Base-by-base conservation (phyloP, 2,329 filamentous ascomycete species). In the Cladophialophora carrionii region DNA sequence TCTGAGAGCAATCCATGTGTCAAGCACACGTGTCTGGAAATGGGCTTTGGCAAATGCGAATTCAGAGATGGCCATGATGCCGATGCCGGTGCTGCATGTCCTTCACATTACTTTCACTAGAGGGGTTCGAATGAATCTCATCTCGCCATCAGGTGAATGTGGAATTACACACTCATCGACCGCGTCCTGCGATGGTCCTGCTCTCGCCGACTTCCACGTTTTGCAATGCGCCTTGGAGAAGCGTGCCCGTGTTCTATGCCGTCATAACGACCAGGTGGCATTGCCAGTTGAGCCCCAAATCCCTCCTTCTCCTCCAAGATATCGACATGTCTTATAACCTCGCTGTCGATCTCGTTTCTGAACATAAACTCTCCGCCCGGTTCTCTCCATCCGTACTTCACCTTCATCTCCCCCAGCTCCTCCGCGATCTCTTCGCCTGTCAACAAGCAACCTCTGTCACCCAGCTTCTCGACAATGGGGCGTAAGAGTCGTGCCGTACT, bases 381-480 rank as follows among this genome's bases (percentile, higher is more conserved):
- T 22, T 66, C 68, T 43, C 63, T 61, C 61, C 64, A 70, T 20
- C 71, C 71, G 58, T 72, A 72, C 32, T 65, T 66, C 32, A 72
- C 66, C 34, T 57, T 69, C 41, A 67, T 41, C 32, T 68, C 59
- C 4, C 54, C 62, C n/a, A 72, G 52, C 29, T 65, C 60, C 34
- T 69, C 57, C 6, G 66, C 67, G 34, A 72, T 71, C 52, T 72
- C 70, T 26, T 68, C 52, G 8, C 70, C 69, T 3, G 62, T 69
- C 26, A 72, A 53, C 62, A 71, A 41, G 61, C 70, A 71, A 4
- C 70, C 71, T 31, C 65, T 61, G 12, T 65, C 53, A 14, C 65
- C 71, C 34, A 72, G 57, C 26, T 66, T 68, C 26, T 70, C 70
- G 24, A 72, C 70, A 20, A 72, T 55, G 10, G 71, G 70, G 24